Percentiles rank a stretch among this genome's conserved stretches.
phyloP scores from a whole-genome alignment of 2,329 filamentous ascomycete genomes.

The Beauveria brongniartii region DNA sequence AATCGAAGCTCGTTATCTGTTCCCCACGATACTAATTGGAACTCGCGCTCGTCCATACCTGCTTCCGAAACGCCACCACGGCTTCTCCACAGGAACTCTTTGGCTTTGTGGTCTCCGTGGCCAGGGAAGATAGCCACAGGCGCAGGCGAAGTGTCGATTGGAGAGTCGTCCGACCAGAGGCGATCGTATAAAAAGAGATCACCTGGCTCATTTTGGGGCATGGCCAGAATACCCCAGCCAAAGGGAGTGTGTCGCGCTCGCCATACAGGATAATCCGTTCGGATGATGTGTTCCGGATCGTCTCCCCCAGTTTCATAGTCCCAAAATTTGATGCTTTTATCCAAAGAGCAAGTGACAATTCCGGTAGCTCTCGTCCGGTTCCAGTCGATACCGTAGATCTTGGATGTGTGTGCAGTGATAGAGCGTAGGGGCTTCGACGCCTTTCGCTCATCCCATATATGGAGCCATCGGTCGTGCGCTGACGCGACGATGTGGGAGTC shows the following conservation, averaged over 20 bases:
- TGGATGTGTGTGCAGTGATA: slow-evolving; percentile 81
- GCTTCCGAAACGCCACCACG: slow-evolving; percentile 61
- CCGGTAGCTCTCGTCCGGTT: slow-evolving; percentile 66
- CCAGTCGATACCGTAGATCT: slow-evolving; percentile 95
- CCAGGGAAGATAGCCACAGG: slow-evolving; percentile 53
- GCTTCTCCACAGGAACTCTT: slow-evolving; percentile 85
- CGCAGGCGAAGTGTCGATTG: slow-evolving; percentile 34
- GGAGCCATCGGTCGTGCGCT: slow-evolving; percentile 78
- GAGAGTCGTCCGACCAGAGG: slow-evolving; percentile 36
- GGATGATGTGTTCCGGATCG: slow-evolving; percentile 66
- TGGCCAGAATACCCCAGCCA: slow-evolving; percentile 74
- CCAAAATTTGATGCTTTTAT: slow-evolving; percentile 92
- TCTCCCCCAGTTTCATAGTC: slow-evolving; percentile 59
- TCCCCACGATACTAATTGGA: slow-evolving; percentile 90
- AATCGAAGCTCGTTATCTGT: slow-evolving; percentile 76
- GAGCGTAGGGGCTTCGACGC: slow-evolving; percentile 71
- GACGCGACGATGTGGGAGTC: slow-evolving; percentile 82
- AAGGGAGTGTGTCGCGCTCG: slow-evolving; percentile 87
- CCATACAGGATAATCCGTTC: slow-evolving; percentile 82
- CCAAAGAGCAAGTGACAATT: slow-evolving; percentile 80
- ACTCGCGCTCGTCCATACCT: slow-evolving; percentile 74
- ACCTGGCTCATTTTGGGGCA: slow-evolving; percentile 84
- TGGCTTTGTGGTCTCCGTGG: slow-evolving; percentile 62
- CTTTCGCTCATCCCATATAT: slow-evolving; percentile 84
- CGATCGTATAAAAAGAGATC: slow-evolving; percentile 79